Base-by-base conservation (phyloP, 306 rosid genomes). In the Sicyos edulis region DNA sequence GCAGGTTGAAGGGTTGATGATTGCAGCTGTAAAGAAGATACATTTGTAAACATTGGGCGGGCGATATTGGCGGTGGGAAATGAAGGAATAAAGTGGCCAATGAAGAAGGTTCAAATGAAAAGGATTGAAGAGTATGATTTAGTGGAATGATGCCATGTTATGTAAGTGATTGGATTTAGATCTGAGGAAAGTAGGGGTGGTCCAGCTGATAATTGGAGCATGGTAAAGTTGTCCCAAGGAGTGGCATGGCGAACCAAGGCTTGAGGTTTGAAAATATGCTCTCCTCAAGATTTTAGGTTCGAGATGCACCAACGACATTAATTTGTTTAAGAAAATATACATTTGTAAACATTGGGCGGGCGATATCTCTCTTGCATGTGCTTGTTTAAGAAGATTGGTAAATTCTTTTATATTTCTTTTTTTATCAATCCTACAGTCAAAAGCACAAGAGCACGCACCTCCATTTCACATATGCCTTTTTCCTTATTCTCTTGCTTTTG, bases 371-470 rank as follows among this genome's bases (percentile, higher is more conserved):
- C 58, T 42, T 49, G 73, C 77, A 67, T 80, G 86, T 76, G 78
- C 75, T 83, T 71, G 60, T 47, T 77, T 81, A 47, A 66, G 67
- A 61, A 73, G 84, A 75, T 47, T 42, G 53, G 58, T 24, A 22
- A 44, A 10, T 66, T 66, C 16, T 66, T 6, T 44, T 20, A 17
- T 64, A 75, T 49, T 65, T 66, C 44, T 56, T 78, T 52, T n/a
- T 73, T 50, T 70, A 80, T 53, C 70, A 11, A 75, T 78, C 44
- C 26, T 26, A 21, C 8, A 37, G 78, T 75, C 83, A 81, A 74
- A 66, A 56, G 73, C 68, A 71, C 83, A 81, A 74, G 45, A 56
- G 73, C 68, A 71, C 67, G 10, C 61, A 53, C 70, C 20, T 21
- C 55, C 64, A 54, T 29, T 20, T 10, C 72, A 75, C 9, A 8